Percentiles rank a stretch among this genome's conserved stretches.
phyloP scores from a whole-genome alignment of 345 rosid genomes.

The Populus deltoides region DNA sequence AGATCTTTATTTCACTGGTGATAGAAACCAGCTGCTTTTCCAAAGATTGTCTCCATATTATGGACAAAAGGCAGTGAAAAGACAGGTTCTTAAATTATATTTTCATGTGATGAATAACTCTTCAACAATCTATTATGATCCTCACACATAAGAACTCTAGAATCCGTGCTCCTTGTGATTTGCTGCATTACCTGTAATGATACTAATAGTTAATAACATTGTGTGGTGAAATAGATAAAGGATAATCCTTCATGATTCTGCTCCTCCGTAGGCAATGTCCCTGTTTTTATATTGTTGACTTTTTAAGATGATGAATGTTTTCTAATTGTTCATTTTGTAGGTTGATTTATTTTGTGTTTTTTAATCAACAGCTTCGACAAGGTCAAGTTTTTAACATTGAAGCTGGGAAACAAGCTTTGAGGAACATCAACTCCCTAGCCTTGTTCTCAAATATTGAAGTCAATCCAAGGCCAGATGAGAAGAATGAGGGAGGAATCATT shows the following conservation, averaged over 20 bases:
- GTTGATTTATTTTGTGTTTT: constrained; percentile 6
- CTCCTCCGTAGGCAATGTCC: not conserved
- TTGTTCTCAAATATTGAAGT: constrained; percentile 94
- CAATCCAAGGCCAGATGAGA: constrained; percentile 93
- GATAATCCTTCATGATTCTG: not conserved
- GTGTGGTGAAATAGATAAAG: not conserved
- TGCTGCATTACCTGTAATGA: not conserved
- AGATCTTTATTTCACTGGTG: no score
- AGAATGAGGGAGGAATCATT: constrained; percentile 92
- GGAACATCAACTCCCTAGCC: constrained; percentile 77
- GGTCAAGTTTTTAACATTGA: constrained; percentile 90
- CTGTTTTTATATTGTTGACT: not conserved
- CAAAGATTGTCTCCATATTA: not conserved
- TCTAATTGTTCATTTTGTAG: not conserved
- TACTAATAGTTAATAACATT: not conserved
- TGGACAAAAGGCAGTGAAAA: not conserved
- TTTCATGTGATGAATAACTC: not conserved
- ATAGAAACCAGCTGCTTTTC: not conserved
- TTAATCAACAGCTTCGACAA: constrained; percentile 61
- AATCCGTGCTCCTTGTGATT: not conserved
- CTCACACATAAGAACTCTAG: not conserved
- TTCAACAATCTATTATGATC: not conserved
- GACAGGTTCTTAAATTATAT: not conserved
- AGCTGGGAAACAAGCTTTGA: constrained; percentile 90
- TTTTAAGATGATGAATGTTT: not conserved